Evolutionary conservation across 495 filamentous ascomycete genomes (phyloP), one percentile per base, ranked within the genome.

Genomic region (Neohortaea acidophila): DNA sequence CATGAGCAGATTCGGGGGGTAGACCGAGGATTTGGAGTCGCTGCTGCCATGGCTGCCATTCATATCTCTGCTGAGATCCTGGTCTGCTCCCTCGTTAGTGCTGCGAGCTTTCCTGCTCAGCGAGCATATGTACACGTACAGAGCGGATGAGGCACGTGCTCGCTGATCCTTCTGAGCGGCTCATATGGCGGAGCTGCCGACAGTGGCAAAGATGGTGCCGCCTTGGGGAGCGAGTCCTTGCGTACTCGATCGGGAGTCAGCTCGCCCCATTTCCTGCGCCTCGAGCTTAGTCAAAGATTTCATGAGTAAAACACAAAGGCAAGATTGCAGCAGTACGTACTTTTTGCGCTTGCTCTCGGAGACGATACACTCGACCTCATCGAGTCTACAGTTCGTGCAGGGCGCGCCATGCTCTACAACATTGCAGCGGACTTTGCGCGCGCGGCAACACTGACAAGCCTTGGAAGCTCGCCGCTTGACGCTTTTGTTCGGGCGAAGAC

Each of bases 391-490:
- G 61, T 92, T 94, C 14, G 79, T 83, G 55, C 85, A 94, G 4
- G 85, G 85, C 20, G 77, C 73, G 23, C 80, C 79, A 59, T 77
- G 77, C 49, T 91, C 82, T 30, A 86, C 81, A 43, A 92, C 85
- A 63, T 94, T 83, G 62, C 85, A 94, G 33, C 85, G 69, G n/a
- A 94, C 85, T 58, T 94, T 94, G 49, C 85, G 74, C 18, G 79
- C 71, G 38, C 85, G 69, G 53, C 85, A 94, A 47, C 77, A 81
- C 48, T 81, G 79, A 54, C 85, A 94, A 17, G 85, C 85, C 38
- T 85, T 79, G 5, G 84, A 80, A 2, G 85, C 85, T 46, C 85
- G 69, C 38, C 85, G 64, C 58, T 94, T 94, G 18, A 81, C 75
- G 36, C 58, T 54, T 25, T 58, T 54, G 25, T 35, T 33, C 12